phyloP scores from a whole-genome alignment of 768 basidiomycete species.

The Hydnum rufescens region DNA sequence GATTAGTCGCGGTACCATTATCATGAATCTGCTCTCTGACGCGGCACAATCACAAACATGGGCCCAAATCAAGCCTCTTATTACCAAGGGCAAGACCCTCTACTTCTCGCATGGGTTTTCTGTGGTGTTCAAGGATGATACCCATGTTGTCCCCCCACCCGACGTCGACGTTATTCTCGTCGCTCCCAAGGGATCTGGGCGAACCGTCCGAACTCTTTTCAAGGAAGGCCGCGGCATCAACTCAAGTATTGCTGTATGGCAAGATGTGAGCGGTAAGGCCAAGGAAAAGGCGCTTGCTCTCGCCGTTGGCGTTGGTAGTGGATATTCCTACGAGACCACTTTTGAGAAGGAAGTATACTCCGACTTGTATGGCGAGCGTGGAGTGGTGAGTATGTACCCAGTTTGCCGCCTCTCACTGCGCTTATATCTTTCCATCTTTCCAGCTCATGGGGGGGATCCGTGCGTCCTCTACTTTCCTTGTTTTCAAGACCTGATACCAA shows the following conservation, averaged over 20 bases:
- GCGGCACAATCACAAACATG: constrained; percentile 98
- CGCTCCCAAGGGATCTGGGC: constrained; percentile 96
- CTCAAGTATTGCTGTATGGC: constrained; percentile 84
- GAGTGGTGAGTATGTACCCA: constrained; percentile 51
- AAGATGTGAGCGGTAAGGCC: constrained; percentile 95
- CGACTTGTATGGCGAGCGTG: constrained; percentile 97
- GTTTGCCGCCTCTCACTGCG: too few species aligned
- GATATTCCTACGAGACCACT: constrained; percentile 97
- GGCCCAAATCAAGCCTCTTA: constrained; percentile 72
- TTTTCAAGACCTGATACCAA: constrained; percentile 4
- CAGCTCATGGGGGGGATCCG: constrained; percentile 95
- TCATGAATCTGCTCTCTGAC: constrained; percentile 99
- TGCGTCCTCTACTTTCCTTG: constrained; percentile 21
- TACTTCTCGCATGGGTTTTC: constrained; percentile 99
- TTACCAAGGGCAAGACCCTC: constrained; percentile 99
- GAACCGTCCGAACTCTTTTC: constrained; percentile 98
- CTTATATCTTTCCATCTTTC: not conserved
- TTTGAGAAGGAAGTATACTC: constrained; percentile 99
- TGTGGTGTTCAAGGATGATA: constrained; percentile 94
- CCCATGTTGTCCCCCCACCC: constrained; percentile 72
- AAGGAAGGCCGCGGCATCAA: constrained; percentile 99
- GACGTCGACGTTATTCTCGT: constrained; percentile 99
- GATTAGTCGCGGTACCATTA: constrained; percentile 85
- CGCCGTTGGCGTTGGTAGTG: constrained; percentile 86
- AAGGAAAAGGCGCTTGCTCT: constrained; percentile 92